A percentile compares a stretch with the other conserved stretches of the same genome.
Conservation (phyloP, 1,284 basidiomycete genomes). For the Cystobasidium pallidum region DNA sequence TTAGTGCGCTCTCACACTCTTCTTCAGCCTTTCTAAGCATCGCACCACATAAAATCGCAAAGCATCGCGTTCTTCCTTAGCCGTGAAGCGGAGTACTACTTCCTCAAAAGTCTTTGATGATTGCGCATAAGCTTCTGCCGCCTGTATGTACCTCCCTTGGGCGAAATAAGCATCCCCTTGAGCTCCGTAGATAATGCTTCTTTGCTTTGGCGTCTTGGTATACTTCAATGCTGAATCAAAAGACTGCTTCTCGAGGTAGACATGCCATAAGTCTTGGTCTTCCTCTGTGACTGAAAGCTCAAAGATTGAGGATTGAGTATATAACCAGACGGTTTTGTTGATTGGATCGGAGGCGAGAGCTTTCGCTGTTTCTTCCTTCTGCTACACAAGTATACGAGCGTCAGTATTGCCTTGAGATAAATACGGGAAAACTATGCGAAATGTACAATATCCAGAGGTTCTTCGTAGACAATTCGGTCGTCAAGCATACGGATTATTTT, state of each 20-base stretch:
- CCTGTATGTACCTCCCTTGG: constrained; percentile 80
- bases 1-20: constrained; percentile 64
- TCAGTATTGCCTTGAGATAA: no score
- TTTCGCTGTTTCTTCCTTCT: constrained; percentile 67
- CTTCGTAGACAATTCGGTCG: constrained; percentile 81
- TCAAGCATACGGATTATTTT: constrained; percentile 78
- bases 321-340: constrained; percentile 91
- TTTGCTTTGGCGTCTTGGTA: constrained; percentile 73
- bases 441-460: constrained; percentile 74
- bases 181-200: constrained; percentile 78
- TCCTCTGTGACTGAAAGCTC: constrained; percentile 87
- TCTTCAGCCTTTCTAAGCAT: constrained; percentile 77
- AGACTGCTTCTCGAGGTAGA: constrained; percentile 77
- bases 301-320: constrained; percentile 84
- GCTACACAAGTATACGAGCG: no score
- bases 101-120: constrained; percentile 89
- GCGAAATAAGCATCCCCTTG: constrained; percentile 85
- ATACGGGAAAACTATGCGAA: constrained; percentile 3
- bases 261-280: constrained; percentile 91
- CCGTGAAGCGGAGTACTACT: constrained; percentile 86
- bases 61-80: constrained; percentile 87
- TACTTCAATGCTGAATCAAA: constrained; percentile 78
- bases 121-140: constrained; percentile 88
- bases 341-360: constrained; percentile 80
- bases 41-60: constrained; percentile 87